These are phyloP conservation scores for Tetrapisispora namnaoensis DNA, from an alignment of 805 yeast species.

Conservation along the genomic window DNA sequence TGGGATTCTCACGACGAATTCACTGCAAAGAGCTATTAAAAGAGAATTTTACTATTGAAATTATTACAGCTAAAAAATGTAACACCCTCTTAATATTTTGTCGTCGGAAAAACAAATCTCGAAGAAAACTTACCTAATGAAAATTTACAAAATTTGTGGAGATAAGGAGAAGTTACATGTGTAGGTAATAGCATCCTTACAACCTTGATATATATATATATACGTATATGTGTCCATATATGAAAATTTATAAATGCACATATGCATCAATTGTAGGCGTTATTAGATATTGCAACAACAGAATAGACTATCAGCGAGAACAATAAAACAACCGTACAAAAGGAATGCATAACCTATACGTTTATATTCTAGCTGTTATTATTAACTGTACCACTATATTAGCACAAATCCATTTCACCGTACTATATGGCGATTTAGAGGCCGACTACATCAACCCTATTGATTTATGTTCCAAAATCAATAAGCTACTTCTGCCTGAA, in stretches of 20 bases:
- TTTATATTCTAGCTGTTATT: conserved; percentile 51
- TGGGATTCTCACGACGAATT: too few species aligned
- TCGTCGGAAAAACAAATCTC: too few species aligned
- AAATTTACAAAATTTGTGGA: neutral
- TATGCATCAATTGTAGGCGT: too few species aligned
- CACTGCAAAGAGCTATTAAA: too few species aligned
- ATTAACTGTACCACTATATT: conserved; percentile 79
- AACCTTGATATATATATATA: neutral
- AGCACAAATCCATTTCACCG: conserved; percentile 86
- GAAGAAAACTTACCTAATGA: neutral
- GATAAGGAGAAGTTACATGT: neutral
- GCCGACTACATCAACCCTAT: conserved; percentile 94
- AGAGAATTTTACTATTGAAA: too few species aligned
- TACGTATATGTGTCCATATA: neutral
- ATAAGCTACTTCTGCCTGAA: conserved; percentile 82
- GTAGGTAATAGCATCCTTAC: neutral
- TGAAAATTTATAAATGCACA: too few species aligned
- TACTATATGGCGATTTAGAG: conserved; percentile 87
- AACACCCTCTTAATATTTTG: too few species aligned
- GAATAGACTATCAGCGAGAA: neutral
- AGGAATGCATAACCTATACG: neutral
- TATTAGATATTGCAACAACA: too few species aligned
- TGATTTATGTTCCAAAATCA: conserved; percentile 85
- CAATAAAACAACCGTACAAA: neutral
- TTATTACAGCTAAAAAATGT: too few species aligned